Percentiles rank a stretch among this genome's conserved stretches.
These are phyloP conservation scores for Thymus mandschuricus DNA, from an alignment of 257 asterid genomes.

Conservation along the genomic window DNA sequence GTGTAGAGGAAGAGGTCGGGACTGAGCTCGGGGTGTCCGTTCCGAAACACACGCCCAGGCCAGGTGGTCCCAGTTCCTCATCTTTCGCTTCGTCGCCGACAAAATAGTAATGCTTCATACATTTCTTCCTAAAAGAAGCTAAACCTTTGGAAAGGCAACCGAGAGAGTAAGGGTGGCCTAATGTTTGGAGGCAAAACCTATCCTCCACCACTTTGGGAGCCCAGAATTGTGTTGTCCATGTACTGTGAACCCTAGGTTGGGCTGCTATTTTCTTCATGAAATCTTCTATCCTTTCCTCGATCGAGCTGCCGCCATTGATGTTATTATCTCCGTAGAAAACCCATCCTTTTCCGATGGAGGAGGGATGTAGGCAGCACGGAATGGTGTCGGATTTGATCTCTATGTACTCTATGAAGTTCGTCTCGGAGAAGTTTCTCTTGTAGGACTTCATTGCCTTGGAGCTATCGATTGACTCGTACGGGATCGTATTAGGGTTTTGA, in stretches of 20 bases:
- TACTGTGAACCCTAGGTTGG: too few relatives aligned
- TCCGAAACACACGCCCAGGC: too few relatives aligned
- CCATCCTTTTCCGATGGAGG: not conserved
- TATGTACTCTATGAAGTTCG: not conserved
- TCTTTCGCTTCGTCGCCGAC: too few relatives aligned
- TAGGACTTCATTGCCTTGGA: not conserved
- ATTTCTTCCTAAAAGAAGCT: conserved; percentile 9
- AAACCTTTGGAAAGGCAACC: conserved; percentile 21
- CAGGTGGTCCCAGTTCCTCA: too few relatives aligned
- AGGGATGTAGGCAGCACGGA: not conserved
- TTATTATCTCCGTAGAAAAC: not conserved
- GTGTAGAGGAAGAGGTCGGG: too few relatives aligned
- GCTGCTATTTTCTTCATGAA: not conserved
- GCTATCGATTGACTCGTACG: not conserved
- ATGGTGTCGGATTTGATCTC: not conserved
- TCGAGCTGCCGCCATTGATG: too few relatives aligned
- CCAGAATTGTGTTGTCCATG: conserved; percentile 11
- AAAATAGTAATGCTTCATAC: not conserved
- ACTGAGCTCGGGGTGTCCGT: too few relatives aligned
- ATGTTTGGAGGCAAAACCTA: not conserved
- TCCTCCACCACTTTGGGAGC: not conserved
- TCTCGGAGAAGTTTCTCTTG: not conserved
- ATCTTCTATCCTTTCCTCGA: not conserved
- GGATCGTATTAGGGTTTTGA: not conserved
- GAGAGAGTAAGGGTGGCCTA: conserved; percentile 31